Evolutionary conservation across 1,284 basidiomycete species (phyloP).

Genomic region (Farysia itapuensis): DNA sequence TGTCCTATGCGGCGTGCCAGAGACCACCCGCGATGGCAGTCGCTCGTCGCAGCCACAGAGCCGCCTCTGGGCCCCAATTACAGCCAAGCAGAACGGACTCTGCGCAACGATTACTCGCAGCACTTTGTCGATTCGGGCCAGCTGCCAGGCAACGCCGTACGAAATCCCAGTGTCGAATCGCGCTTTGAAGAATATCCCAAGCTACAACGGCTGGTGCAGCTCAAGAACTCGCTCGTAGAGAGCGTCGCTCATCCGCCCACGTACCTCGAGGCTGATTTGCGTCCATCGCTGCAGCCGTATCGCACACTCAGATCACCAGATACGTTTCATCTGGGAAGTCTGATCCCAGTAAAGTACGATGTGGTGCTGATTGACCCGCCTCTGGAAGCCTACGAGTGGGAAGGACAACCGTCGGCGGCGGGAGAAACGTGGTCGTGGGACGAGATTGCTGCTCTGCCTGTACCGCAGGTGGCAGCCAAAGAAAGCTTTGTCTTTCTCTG

Average conservation of each 20-base stretch:
- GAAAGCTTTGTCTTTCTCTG: slow-evolving; percentile 85
- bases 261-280: slow-evolving; percentile 44
- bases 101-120: slow-evolving; percentile 90
- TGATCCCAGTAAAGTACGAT: slow-evolving; percentile 76
- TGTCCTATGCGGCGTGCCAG: background rate
- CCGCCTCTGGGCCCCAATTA: slow-evolving; percentile 25
- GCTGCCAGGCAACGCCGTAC: slow-evolving; percentile 51
- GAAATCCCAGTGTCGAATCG: slow-evolving; percentile 63
- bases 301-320: no score
- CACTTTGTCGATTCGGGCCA: slow-evolving; percentile 72
- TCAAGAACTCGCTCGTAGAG: slow-evolving; percentile 46
- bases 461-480: slow-evolving; percentile 81
- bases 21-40: background rate
- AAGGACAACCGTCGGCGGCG: slow-evolving; percentile 9
- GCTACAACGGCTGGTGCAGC: slow-evolving; percentile 42
- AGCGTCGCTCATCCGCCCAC: slow-evolving; percentile 41
- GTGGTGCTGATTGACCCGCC: slow-evolving; percentile 90
- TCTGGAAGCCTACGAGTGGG: slow-evolving; percentile 62
- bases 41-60: background rate
- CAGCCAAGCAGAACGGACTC: slow-evolving; percentile 81
- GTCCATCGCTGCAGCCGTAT: slow-evolving; percentile 15
- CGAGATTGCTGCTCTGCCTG: slow-evolving; percentile 75
- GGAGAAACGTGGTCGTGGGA: slow-evolving; percentile 72
- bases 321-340: slow-evolving; percentile 36
- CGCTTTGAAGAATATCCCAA: slow-evolving; percentile 78